A percentile compares a stretch with the other conserved stretches of the same genome.
phyloP scores from a whole-genome alignment of 2,329 filamentous ascomycete genomes.

The Cladosporium sp. region DNA sequence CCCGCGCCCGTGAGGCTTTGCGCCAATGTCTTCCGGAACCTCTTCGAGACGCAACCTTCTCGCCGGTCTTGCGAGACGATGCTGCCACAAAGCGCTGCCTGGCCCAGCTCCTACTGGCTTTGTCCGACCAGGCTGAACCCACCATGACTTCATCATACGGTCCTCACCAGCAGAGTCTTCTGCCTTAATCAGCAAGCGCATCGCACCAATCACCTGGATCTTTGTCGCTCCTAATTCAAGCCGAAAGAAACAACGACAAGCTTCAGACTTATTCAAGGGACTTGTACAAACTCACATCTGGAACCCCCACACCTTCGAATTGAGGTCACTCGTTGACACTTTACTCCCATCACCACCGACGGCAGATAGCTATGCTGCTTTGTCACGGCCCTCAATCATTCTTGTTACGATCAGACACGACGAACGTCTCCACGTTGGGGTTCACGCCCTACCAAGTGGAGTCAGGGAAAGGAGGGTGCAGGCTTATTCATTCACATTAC shows the following conservation, averaged over 20 bases:
- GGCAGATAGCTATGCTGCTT: background rate
- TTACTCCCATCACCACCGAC: background rate
- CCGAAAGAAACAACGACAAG: background rate
- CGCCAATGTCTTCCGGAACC: constrained; percentile 95
- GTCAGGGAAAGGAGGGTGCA: background rate
- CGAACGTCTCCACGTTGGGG: background rate
- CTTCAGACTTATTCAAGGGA: background rate
- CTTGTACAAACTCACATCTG: background rate
- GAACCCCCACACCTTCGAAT: background rate
- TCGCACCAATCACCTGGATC: background rate
- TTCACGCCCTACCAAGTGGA: background rate
- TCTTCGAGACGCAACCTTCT: constrained; percentile 97
- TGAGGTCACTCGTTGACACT: background rate
- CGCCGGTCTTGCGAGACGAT: constrained; percentile 91
- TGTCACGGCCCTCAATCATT: background rate
- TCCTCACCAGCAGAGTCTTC: constrained; percentile 21
- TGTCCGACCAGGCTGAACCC: constrained; percentile 65
- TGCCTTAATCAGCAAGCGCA: background rate
- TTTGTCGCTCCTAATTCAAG: background rate
- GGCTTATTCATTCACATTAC: constrained; percentile 1
- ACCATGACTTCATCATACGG: constrained; percentile 27
- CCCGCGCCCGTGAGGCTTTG: constrained; percentile 88
- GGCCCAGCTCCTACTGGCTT: constrained; percentile 93
- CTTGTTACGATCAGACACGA: constrained; percentile 7
- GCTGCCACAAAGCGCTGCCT: constrained; percentile 97